These are phyloP conservation scores for Melaleuca quinquenervia DNA, from an alignment of 345 rosid genomes.

Conservation along the genomic window DNA sequence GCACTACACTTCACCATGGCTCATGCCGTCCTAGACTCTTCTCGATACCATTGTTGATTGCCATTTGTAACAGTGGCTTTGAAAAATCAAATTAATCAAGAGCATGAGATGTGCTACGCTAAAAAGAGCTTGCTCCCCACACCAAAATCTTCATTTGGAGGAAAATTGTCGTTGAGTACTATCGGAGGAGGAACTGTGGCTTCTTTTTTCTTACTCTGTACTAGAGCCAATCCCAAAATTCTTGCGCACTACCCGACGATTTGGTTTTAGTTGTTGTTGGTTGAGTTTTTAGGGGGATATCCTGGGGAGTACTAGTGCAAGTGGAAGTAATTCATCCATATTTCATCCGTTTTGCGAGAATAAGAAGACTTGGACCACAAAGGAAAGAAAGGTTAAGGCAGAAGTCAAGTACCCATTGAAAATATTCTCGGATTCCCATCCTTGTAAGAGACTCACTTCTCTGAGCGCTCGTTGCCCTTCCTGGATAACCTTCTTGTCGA, in stretches of 20 bases:
- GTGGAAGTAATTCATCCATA: neutral
- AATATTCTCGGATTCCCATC: neutral
- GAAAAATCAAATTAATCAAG: no score
- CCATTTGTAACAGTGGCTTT: no score
- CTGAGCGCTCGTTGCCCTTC: neutral
- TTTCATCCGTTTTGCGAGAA: neutral
- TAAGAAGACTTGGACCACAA: neutral
- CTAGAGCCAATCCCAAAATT: rapidly evolving
- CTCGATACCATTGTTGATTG: no score
- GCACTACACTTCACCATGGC: no score
- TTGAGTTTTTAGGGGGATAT: neutral
- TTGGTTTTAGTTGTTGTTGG: neutral
- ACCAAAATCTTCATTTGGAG: neutral
- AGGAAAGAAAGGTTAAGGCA: neutral
- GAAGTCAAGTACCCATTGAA: neutral
- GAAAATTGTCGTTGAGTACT: neutral
- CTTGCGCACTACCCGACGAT: neutral
- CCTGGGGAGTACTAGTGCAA: neutral
- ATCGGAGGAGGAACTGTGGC: rapidly evolving
- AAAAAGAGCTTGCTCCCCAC: no score
- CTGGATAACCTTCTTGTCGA: neutral
- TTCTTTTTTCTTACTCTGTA: neutral
- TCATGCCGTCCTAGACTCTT: no score
- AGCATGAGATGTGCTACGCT: no score
- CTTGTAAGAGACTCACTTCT: neutral